These are phyloP conservation scores for Postia placenta DNA, from an alignment of 768 basidiomycete genomes.

Conservation along the genomic window DNA sequence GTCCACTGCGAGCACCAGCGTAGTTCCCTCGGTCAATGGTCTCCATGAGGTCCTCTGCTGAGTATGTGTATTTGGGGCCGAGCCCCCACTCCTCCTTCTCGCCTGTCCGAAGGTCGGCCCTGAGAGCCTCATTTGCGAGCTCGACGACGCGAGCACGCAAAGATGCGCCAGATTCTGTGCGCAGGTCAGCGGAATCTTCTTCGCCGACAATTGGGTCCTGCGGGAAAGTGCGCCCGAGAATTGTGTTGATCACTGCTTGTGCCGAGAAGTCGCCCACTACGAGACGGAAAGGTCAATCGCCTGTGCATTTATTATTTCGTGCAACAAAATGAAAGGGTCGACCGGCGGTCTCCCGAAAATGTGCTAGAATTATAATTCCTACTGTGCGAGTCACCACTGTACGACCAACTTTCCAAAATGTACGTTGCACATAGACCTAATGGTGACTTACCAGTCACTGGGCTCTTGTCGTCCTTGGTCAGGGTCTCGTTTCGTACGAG, in stretches of 20 bases:
- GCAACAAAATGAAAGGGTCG: too few relatives aligned
- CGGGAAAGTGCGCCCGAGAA: constrained; percentile 76
- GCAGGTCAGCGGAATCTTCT: constrained; percentile 82
- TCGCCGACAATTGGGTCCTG: constrained; percentile 88
- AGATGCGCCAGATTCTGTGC: constrained; percentile 34
- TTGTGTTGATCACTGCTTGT: constrained; percentile 84
- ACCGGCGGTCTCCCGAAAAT: too few relatives aligned
- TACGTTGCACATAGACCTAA: too few relatives aligned
- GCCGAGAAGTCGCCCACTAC: constrained; percentile 87
- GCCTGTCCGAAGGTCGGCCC: constrained; percentile 42
- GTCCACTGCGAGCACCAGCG: constrained; percentile 64
- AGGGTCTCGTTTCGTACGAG: constrained; percentile 83
- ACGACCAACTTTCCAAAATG: too few relatives aligned
- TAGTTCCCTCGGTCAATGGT: constrained; percentile 83
- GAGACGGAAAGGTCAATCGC: background rate
- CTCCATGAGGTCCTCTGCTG: constrained; percentile 58
- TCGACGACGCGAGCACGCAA: constrained; percentile 65
- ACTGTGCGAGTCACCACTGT: too few relatives aligned
- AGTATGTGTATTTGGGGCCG: constrained; percentile 50
- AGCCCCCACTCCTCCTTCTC: constrained; percentile 70
- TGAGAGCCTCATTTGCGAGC: constrained; percentile 78
- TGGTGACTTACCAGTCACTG: constrained; percentile 54
- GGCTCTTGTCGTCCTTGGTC: constrained; percentile 82
- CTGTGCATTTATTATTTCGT: background rate
- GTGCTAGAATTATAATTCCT: too few relatives aligned